These are phyloP conservation scores for Sclerospora graminicola DNA, from an alignment of 352 stramenopile genomes.

Conservation along the genomic window DNA sequence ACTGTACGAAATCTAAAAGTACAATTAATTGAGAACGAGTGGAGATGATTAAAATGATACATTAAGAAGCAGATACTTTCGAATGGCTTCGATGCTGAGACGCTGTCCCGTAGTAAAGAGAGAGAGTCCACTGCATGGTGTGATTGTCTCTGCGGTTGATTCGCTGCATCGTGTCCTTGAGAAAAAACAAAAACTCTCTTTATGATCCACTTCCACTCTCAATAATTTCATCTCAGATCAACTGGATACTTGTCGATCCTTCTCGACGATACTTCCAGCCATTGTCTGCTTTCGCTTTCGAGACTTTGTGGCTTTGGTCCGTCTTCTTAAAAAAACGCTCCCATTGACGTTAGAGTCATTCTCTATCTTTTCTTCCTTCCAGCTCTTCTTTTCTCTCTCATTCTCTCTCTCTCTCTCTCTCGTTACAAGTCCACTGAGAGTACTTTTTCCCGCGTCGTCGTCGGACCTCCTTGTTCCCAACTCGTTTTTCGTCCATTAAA, in stretches of 20 bases:
- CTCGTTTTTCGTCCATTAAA: slow-evolving; percentile 15
- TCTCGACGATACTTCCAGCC: not conserved
- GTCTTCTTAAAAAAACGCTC: too few species aligned
- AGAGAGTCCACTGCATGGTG: too few species aligned
- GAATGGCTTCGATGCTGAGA: too few species aligned
- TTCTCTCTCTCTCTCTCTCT: too few species aligned
- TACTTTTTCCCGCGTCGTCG: slow-evolving; percentile 18
- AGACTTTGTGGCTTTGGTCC: too few species aligned
- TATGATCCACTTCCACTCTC: slow-evolving; percentile 21
- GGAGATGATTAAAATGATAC: slow-evolving; percentile 22
- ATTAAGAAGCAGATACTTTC: slow-evolving; percentile 26
- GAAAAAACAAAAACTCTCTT: slow-evolving; percentile 1
- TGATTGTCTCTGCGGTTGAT: slow-evolving; percentile 8
- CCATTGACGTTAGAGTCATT: too few species aligned
- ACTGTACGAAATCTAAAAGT: too few species aligned
- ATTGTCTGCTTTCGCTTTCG: too few species aligned
- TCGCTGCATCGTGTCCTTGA: slow-evolving; percentile 8
- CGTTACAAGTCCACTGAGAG: slow-evolving; percentile 26
- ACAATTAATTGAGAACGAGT: not conserved
- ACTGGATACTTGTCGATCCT: not conserved
- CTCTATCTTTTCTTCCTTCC: too few species aligned
- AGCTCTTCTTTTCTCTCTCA: too few species aligned
- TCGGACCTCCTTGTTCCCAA: slow-evolving; percentile 11
- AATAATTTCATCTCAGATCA: too few species aligned
- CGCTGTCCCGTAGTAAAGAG: too few species aligned